A percentile compares a stretch with the other conserved stretches of the same genome.
phyloP scores from a whole-genome alignment of 495 filamentous ascomycete genomes.

The Annulohypoxylon nitens region DNA sequence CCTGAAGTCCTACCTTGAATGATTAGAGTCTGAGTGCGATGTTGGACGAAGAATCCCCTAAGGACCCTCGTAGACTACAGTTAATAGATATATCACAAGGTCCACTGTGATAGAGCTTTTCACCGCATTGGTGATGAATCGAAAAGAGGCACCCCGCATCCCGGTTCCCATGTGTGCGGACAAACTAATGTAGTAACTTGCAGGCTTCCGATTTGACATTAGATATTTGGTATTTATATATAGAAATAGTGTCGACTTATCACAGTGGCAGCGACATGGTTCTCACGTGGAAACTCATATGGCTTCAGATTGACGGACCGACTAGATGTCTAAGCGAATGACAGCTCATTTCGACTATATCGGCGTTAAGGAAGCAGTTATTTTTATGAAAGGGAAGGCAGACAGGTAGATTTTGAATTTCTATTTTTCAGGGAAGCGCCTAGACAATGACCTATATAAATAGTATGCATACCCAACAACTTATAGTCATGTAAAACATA shows the following conservation, averaged over 20 bases:
- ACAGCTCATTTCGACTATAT: background rate
- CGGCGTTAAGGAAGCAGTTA: background rate
- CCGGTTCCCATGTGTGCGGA: conserved; percentile 15
- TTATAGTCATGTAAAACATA: background rate
- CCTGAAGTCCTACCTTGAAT: background rate
- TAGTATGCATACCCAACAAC: background rate
- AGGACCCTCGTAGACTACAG: background rate
- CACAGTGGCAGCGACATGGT: background rate
- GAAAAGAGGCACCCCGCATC: conserved; percentile 1
- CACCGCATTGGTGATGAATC: background rate
- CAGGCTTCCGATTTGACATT: background rate
- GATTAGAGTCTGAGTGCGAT: too few species aligned
- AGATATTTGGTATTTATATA: background rate
- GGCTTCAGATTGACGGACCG: background rate
- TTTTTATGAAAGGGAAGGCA: background rate
- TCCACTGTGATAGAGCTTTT: background rate
- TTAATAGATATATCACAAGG: background rate
- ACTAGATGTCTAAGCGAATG: conserved; percentile 9
- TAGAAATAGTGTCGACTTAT: conserved; percentile 34
- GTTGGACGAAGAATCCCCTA: background rate
- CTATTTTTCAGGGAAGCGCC: background rate
- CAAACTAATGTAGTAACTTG: conserved; percentile 5
- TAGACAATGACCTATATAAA: background rate
- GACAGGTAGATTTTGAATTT: background rate
- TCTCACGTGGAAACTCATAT: conserved; percentile 22